Conservation (phyloP, 164 flowering plant genomes). For the Cinnamomum micranthum region DNA sequence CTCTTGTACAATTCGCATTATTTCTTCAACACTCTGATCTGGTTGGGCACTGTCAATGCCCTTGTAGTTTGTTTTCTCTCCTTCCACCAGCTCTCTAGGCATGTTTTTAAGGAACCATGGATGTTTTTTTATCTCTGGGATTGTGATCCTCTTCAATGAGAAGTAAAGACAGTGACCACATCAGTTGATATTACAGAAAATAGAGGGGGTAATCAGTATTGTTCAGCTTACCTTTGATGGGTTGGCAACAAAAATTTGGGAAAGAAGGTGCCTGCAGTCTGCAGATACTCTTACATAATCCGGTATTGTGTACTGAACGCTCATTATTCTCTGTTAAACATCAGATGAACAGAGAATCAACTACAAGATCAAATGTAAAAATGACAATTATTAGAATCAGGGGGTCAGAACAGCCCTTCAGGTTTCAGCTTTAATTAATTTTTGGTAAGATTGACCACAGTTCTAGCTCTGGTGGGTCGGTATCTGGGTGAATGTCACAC, state of each 20-base stretch:
- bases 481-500: neutral
- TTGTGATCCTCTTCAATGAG: slow-evolving; percentile 53
- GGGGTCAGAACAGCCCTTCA: neutral
- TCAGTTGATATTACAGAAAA: neutral
- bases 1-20: slow-evolving; percentile 55
- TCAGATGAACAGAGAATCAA: neutral
- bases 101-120: slow-evolving; percentile 65
- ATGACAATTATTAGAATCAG: neutral
- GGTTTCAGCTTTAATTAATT: neutral
- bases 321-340: slow-evolving; percentile 49
- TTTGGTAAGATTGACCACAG: neutral
- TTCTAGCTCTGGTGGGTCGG: neutral
- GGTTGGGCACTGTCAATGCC: slow-evolving; percentile 19
- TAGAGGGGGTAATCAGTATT: neutral
- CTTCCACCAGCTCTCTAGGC: slow-evolving; percentile 51
- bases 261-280: slow-evolving; percentile 55
- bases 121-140: slow-evolving; percentile 61
- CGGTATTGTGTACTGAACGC: slow-evolving; percentile 65
- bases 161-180: slow-evolving; percentile 11
- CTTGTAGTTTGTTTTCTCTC: slow-evolving; percentile 37
- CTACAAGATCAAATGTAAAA: neutral
- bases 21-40: slow-evolving; percentile 52
- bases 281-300: slow-evolving; percentile 62
- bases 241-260: slow-evolving; percentile 61
- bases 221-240: slow-evolving; percentile 51